Percentiles rank a stretch among this genome's conserved stretches.
Conservation (phyloP, 805 yeast genomes). For the Candida morakotiae region DNA sequence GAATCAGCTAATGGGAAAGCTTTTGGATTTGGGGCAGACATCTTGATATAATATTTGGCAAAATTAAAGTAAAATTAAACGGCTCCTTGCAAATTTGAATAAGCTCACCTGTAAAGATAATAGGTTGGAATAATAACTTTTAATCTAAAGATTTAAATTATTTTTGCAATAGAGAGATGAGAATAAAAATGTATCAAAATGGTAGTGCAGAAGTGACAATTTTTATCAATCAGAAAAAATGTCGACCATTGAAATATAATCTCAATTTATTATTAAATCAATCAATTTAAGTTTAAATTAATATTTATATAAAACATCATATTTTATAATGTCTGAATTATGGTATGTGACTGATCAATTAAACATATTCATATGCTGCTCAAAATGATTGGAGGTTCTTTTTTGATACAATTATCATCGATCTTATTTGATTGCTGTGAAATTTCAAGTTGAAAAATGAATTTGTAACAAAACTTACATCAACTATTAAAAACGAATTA, state of each 20-base stretch:
- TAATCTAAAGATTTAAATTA: no score
- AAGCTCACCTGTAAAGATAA: conserved; percentile 27
- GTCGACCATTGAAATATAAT: conserved; percentile 5
- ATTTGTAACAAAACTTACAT: no score
- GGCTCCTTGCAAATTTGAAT: conserved; percentile 48
- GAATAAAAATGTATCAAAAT: background rate
- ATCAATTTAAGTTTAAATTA: background rate
- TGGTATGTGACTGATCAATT: conserved; percentile 51
- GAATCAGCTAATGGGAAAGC: conserved; percentile 99
- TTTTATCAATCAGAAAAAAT: conserved; percentile 1
- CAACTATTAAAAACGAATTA: no score
- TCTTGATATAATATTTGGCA: conserved; percentile 16
- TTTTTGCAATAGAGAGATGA: background rate
- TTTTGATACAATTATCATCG: no score
- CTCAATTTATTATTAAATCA: conserved; percentile 1
- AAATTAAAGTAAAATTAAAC: conserved; percentile 8
- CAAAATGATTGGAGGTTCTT: no score
- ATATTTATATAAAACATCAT: background rate
- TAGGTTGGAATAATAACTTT: background rate
- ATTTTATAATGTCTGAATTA: conserved; percentile 57
- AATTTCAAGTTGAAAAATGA: no score
- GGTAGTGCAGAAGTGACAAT: conserved; percentile 1
- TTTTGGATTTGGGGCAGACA: conserved; percentile 93
- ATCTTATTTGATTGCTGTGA: no score
- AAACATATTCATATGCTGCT: background rate